Base-by-base conservation (phyloP, 2,329 filamentous ascomycete genomes). In the Cordyceps pruinosa region DNA sequence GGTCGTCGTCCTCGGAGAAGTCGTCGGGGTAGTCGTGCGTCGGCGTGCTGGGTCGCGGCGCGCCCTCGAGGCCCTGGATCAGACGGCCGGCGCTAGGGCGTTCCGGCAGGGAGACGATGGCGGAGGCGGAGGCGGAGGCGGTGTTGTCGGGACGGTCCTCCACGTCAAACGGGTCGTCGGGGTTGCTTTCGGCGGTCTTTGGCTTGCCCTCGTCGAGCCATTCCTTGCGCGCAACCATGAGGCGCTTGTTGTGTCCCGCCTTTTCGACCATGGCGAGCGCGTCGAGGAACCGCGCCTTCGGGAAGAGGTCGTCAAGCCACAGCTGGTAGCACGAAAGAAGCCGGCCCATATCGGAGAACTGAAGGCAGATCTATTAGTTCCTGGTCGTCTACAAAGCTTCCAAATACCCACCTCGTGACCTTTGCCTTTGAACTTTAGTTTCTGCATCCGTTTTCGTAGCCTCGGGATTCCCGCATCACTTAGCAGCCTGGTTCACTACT, bases 251-350 rank as follows among this genome's bases (percentile, higher is more conserved):
- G 72, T 97, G 94, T 1, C 94, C 94, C 1, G 90, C 79, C 72
- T 96, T 97, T 70, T 99, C 94, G 2, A 97, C 89, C 77, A 97
- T 96, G 39, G 80, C 76, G 7, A 97, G 76, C 3, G 89, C 94
- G 66, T 99, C 94, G 48, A 89, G 82, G 66, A 99, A 99, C 66
- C 91, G 93, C 5, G 93, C 94, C 67, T 95, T 91, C 13, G 94
- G 94, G 67, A 92, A 99, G 13, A 99, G 78, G 67, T 97, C 91
- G 72, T 99, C 93, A 2, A 99, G 87, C 94, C 94, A 99, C 57
- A 96, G 73, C 69, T 97, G 94, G 69, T 97, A 99, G 69, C 95
- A 89, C 25, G 89, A 90, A 48, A 99, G 79, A 25, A 99, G 80
- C 17, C 86, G 84, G 0, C 86, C 82, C 12, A 91, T 84, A 68